phyloP scores from a whole-genome alignment of 306 rosid species.

The Hippophae tibetana region DNA sequence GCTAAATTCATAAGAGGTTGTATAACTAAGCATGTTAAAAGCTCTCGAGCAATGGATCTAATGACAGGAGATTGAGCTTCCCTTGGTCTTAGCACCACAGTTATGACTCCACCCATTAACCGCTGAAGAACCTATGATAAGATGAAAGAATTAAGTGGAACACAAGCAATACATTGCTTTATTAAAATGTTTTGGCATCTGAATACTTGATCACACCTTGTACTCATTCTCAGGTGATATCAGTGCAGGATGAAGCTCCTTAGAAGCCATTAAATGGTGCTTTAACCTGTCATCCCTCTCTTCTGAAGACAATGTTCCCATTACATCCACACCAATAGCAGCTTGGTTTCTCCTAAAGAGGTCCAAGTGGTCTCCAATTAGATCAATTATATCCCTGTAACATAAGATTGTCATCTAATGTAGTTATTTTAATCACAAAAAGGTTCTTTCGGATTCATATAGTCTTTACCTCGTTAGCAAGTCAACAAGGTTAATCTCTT shows the following conservation, averaged over 20 bases:
- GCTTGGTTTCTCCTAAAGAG: conserved; percentile 96
- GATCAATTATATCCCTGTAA: conserved; percentile 78
- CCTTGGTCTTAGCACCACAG: conserved; percentile 61
- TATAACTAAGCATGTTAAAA: conserved; percentile 77
- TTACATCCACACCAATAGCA: conserved; percentile 75
- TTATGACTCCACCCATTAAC: conserved; percentile 75
- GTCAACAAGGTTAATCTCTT: conserved; percentile 80
- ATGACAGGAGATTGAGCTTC: conserved; percentile 85
- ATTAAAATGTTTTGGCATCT: conserved; percentile 21
- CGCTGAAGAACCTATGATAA: conserved; percentile 66
- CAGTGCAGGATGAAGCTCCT: conserved; percentile 96
- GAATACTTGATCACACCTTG: conserved; percentile 97
- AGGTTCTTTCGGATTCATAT: conserved; percentile 11
- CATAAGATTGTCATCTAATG: conserved; percentile 9
- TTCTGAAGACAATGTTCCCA: conserved; percentile 84
- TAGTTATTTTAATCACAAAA: not conserved
- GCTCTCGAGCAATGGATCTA: conserved; percentile 79
- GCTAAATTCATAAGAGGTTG: conserved; percentile 88
- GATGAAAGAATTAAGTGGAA: conserved; percentile 26
- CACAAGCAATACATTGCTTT: conserved; percentile 21
- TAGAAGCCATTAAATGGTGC: conserved; percentile 67
- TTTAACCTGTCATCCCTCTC: conserved; percentile 94
- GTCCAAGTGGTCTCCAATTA: conserved; percentile 79
- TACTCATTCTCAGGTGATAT: conserved; percentile 98
- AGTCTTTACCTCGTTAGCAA: conserved; percentile 58